Evolutionary conservation across 768 basidiomycete genomes (phyloP).

Genomic region (Chlorophyllum brunneum): DNA sequence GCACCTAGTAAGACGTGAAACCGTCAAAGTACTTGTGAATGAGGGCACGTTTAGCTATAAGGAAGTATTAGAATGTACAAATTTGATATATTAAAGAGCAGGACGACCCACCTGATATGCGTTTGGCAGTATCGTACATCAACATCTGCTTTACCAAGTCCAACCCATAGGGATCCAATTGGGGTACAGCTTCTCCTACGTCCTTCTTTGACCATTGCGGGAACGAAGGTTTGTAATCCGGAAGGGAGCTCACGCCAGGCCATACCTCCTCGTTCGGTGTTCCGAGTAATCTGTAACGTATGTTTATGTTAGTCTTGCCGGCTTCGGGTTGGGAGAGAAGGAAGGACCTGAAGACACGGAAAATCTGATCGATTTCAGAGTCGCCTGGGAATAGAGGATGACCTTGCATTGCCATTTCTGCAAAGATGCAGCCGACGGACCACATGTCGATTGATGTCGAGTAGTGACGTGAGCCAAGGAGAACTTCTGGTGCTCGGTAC

Average conservation of each 20-base stretch:
- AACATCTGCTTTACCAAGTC: conserved; percentile 77
- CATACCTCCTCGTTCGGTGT: conserved; percentile 90
- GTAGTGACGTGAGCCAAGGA: conserved; percentile 94
- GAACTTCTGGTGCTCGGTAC: conserved; percentile 98
- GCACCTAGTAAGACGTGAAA: background rate
- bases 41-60: conserved; percentile 53
- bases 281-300: conserved; percentile 70
- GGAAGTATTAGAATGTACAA: conserved; percentile 11
- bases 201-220: conserved; percentile 90
- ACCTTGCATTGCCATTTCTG: conserved; percentile 96
- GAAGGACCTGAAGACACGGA: conserved; percentile 93
- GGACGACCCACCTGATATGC: conserved; percentile 74
- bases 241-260: conserved; percentile 85
- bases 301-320: no score
- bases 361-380: conserved; percentile 99
- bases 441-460: conserved; percentile 99
- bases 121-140: conserved; percentile 85
- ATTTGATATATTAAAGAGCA: conserved; percentile 31
- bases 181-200: conserved; percentile 60
- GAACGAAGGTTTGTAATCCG: conserved; percentile 96
- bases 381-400: conserved; percentile 94
- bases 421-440: conserved; percentile 98
- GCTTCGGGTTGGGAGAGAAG: background rate
- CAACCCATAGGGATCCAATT: conserved; percentile 70
- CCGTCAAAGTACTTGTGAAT: conserved; percentile 38